Conservation (phyloP, 2,329 filamentous ascomycete genomes). For the Verticillium albo-atrum region DNA sequence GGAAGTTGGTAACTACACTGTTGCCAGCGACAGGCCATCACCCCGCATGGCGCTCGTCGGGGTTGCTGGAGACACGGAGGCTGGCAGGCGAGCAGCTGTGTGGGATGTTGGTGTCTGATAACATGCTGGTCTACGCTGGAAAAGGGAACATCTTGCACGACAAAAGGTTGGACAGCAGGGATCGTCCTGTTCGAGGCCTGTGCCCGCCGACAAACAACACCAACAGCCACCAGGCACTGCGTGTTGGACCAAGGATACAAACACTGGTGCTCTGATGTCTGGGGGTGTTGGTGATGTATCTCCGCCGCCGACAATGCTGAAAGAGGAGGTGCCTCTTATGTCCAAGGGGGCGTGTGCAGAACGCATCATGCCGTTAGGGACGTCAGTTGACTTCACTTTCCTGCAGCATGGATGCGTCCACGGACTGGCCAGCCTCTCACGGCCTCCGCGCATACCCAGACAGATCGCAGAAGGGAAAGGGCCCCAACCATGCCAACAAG, state of each 20-base stretch:
- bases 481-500: too few relatives aligned
- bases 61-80: background rate
- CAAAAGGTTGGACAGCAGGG: background rate
- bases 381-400: background rate
- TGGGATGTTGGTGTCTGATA: background rate
- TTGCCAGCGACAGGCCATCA: background rate
- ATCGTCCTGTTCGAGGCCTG: background rate
- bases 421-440: background rate
- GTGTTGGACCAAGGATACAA: background rate
- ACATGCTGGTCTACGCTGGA: background rate
- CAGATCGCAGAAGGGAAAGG: background rate
- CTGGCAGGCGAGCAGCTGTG: background rate
- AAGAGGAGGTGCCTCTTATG: background rate
- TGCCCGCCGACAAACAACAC: background rate
- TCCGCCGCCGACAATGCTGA: background rate
- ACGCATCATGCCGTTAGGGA: background rate
- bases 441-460: background rate
- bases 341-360: background rate
- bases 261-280: background rate
- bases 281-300: background rate
- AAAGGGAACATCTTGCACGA: background rate
- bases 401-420: background rate
- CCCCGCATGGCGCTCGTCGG: background rate
- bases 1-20: background rate
- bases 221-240: background rate